phyloP scores from a whole-genome alignment of 139 green algal species.

The Edaphochlamys debaryana region DNA sequence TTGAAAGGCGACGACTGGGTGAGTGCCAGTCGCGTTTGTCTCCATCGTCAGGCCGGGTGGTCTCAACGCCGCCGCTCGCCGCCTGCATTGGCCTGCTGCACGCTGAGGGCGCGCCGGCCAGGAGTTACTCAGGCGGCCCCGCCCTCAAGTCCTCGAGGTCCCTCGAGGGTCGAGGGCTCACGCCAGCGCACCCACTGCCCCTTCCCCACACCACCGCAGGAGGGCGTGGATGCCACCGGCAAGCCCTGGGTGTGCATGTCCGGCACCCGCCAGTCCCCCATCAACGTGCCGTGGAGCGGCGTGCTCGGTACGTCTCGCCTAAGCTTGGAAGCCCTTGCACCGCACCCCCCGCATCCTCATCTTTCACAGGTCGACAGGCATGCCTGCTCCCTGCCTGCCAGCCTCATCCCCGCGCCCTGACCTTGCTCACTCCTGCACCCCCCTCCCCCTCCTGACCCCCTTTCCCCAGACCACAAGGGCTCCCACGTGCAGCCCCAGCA shows the following conservation, averaged over 20 bases:
- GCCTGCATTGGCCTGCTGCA: no score
- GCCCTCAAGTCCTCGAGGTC: not conserved
- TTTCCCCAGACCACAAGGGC: not conserved
- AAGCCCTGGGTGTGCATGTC: constrained; percentile 32
- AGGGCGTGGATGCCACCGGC: constrained; percentile 2
- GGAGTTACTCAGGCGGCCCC: not conserved
- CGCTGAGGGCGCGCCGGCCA: not conserved
- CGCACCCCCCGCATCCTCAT: not conserved
- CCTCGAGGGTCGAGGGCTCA: no score
- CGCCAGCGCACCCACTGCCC: not conserved
- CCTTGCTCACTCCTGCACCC: no score
- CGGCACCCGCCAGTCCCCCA: not conserved
- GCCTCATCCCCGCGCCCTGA: no score
- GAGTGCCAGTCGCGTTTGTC: no score
- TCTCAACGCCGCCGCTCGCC: no score
- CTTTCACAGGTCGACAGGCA: not conserved
- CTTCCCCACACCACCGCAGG: not conserved
- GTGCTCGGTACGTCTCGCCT: not conserved
- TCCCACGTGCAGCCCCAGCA: not conserved
- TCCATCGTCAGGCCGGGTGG: no score
- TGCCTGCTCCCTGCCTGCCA: no score
- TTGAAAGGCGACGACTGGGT: constrained; percentile 23
- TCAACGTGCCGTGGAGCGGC: not conserved
- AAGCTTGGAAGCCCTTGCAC: not conserved
- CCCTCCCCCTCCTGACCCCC: no score